Base-by-base conservation (phyloP, 208 protist genomes). In the Trypanosomatidae sp. region DNA sequence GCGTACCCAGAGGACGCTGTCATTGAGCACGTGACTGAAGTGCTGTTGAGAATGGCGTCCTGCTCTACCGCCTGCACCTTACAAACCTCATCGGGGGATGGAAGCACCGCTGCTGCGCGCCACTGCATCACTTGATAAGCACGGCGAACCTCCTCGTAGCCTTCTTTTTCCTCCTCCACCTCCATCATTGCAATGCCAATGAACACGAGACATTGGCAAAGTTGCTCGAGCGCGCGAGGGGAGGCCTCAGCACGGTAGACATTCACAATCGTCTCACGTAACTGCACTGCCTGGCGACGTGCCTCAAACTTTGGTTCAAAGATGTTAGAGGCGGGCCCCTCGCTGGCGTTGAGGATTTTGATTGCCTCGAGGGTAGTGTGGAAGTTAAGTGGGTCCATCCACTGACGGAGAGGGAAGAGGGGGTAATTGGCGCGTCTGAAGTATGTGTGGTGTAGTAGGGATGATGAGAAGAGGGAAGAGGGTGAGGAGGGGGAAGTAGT, bases 301-400 rank as follows among this genome's bases (percentile, higher is more conserved):
- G 92, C 92, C 69, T 79, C 79, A 39, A 88, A 91, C 67, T 95
- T 94, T 8, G 89, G 90, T 69, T 90, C 87, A 46, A 90, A 87
- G 28, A 96, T 79, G 74, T 96, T 96, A 10, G 75, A 76, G 41
- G 83, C 41, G 1, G 92, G 92, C 0, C 90, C 92, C 65, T 96
- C 92, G 44, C 76, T 89, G 39, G 66, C 77, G 71, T 82, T 87
- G 10, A 94, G 72, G 1, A 64, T 49, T 4, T 83, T 74, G 71
- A 95, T 90, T n/a, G 75, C 82, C 44, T 91, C 82, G 52, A 91
- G 86, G 3, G 71, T 62, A 41, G 73, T 56, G 22, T 71, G 67
- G 68, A 96, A 96, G 15, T 56, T 39, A 3, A 74, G 53, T 0
- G 73, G 8, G 62, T 95, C 82, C 89, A 93, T 96, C 55, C 2